Conservation (phyloP, 2,329 filamentous ascomycete genomes). For the Apiospora aurea region DNA sequence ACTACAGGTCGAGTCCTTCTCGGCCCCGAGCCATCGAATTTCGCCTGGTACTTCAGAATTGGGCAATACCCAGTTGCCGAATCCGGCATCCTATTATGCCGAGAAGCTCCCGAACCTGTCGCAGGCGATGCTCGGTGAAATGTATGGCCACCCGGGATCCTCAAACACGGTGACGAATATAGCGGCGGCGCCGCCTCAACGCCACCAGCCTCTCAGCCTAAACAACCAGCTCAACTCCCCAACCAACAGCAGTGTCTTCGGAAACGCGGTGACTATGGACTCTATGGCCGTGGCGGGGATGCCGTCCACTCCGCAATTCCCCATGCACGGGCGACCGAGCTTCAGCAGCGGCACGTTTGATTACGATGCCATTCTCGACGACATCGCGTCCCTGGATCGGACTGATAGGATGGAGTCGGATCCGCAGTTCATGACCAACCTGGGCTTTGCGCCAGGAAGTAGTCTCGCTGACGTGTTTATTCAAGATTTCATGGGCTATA, state of each 20-base stretch:
- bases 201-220: neutral
- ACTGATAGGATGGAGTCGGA: conserved; percentile 59
- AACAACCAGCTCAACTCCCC: conserved; percentile 10
- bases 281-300: conserved; percentile 6
- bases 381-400: conserved; percentile 58
- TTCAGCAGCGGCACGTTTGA: conserved; percentile 46
- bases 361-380: conserved; percentile 60
- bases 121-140: neutral
- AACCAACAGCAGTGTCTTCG: neutral
- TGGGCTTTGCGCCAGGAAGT: conserved; percentile 69
- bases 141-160: neutral
- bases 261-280: neutral
- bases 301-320: conserved; percentile 26
- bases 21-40: neutral
- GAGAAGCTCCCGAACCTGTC: conserved; percentile 23
- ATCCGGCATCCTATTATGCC: conserved; percentile 23
- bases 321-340: conserved; percentile 30
- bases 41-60: neutral
- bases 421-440: conserved; percentile 70
- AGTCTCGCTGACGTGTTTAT: conserved; percentile 57
- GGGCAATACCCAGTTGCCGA: conserved; percentile 16
- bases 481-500: conserved; percentile 36
- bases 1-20: neutral
- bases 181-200: neutral
- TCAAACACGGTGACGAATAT: neutral